These are phyloP conservation scores for Solioccasus polychromus DNA, from an alignment of 768 basidiomycete genomes.

Conservation along the genomic window DNA sequence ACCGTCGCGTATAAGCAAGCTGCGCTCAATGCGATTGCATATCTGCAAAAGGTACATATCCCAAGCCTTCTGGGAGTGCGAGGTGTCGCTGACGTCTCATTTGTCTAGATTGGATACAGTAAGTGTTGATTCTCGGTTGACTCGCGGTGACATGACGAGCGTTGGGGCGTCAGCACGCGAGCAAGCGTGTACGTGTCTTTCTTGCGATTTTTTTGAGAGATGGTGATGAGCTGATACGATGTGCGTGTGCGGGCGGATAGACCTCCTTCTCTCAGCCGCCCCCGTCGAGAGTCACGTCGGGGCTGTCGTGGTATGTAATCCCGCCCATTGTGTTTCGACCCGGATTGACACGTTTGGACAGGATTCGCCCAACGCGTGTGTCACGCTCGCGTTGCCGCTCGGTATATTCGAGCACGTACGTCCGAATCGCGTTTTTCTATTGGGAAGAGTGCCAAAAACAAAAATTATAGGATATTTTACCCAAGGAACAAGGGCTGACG, in stretches of 20 bases:
- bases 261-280: constrained; percentile 66
- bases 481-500: constrained; percentile 58
- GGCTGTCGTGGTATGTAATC: constrained; percentile 65
- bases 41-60: constrained; percentile 57
- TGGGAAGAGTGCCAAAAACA: too few relatives aligned
- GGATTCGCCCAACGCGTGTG: constrained; percentile 79
- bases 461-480: constrained; percentile 58
- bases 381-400: constrained; percentile 70
- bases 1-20: constrained; percentile 81
- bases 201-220: not conserved
- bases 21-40: constrained; percentile 70
- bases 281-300: constrained; percentile 69
- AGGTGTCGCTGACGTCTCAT: not conserved
- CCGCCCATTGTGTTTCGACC: not conserved
- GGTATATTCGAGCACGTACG: constrained; percentile 73
- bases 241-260: too few relatives aligned
- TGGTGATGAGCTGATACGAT: not conserved
- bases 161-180: constrained; percentile 53
- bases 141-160: not conserved
- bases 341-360: constrained; percentile 18
- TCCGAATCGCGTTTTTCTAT: not conserved
- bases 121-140: constrained; percentile 24
- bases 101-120: constrained; percentile 68
- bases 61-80: too few relatives aligned
- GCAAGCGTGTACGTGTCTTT: constrained; percentile 55